A percentile compares a stretch with the other conserved stretches of the same genome.
phyloP scores from a whole-genome alignment of 2,329 filamentous ascomycete genomes.

The Verticillium klebahnii region DNA sequence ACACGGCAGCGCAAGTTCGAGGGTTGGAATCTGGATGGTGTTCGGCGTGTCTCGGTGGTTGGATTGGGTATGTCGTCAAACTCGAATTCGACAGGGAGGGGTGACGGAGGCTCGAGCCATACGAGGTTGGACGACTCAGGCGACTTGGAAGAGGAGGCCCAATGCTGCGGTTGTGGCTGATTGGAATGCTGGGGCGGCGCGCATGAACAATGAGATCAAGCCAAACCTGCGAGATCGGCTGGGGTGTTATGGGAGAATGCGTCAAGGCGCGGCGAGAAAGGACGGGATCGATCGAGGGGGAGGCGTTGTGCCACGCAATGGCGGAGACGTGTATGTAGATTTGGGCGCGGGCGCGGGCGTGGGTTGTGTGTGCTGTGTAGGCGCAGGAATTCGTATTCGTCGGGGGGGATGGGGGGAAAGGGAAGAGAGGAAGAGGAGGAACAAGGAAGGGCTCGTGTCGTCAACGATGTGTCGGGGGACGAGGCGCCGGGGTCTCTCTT shows the following conservation, averaged over 20 bases:
- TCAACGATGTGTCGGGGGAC: background rate
- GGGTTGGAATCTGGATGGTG: constrained; percentile 10
- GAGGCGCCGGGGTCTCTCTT: background rate
- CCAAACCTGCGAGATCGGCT: constrained; percentile 6
- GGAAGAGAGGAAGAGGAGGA: background rate
- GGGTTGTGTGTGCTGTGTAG: background rate
- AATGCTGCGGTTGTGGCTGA: constrained; percentile 8
- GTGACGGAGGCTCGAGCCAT: constrained; percentile 6
- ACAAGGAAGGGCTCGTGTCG: background rate
- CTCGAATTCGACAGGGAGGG: constrained; percentile 6
- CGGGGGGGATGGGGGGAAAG: background rate
- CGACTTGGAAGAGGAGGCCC: background rate
- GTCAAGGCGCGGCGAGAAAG: constrained; percentile 4
- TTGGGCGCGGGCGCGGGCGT: background rate
- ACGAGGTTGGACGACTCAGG: constrained; percentile 3
- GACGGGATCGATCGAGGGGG: background rate
- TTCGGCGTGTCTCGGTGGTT: constrained; percentile 13
- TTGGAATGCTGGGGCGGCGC: constrained; percentile 8
- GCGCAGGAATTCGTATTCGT: background rate
- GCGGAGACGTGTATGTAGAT: background rate
- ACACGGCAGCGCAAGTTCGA: constrained; percentile 4
- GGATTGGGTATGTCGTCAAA: constrained; percentile 16
- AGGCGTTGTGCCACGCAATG: background rate
- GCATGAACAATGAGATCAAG: constrained; percentile 17
- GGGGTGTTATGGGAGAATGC: background rate